phyloP scores from a whole-genome alignment of 2,329 filamentous ascomycete genomes.

The Mariannaea sp. region DNA sequence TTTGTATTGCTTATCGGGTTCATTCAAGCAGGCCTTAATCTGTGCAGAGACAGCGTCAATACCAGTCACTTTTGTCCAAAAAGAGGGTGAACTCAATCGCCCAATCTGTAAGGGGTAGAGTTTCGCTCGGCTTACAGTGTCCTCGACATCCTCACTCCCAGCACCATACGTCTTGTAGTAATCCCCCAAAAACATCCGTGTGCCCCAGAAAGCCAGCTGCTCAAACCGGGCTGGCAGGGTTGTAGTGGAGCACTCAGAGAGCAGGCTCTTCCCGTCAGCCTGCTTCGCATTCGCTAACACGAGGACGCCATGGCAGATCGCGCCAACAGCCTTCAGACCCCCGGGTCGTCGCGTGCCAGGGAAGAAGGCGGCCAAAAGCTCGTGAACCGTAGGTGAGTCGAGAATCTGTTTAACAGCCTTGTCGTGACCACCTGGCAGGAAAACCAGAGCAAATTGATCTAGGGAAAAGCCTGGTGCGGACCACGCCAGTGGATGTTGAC shows the following conservation, averaged over 20 bases:
- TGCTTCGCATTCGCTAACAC: constrained; percentile 51
- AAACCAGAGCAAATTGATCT: constrained; percentile 28
- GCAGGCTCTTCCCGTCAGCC: constrained; percentile 49
- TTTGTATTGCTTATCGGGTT: constrained; percentile 47
- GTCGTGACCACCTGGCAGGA: constrained; percentile 49
- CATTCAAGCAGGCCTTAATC: constrained; percentile 13
- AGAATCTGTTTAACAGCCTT: constrained; percentile 57
- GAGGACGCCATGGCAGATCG: constrained; percentile 60
- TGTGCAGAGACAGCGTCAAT: background rate
- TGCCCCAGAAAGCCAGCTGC: constrained; percentile 54
- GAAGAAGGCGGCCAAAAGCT: constrained; percentile 52
- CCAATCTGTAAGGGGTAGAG: too few relatives aligned
- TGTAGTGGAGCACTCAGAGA: constrained; percentile 54
- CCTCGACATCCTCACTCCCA: constrained; percentile 54
- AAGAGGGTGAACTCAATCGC: background rate
- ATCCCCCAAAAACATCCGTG: constrained; percentile 54
- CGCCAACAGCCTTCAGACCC: constrained; percentile 49
- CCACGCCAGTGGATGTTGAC: constrained; percentile 52
- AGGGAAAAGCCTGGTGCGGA: constrained; percentile 49
- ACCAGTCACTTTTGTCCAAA: background rate
- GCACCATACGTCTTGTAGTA: constrained; percentile 62
- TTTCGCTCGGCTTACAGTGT: constrained; percentile 43
- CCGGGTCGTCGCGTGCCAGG: constrained; percentile 50
- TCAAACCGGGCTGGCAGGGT: constrained; percentile 56
- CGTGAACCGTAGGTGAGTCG: constrained; percentile 52